Evolutionary conservation across 495 filamentous ascomycete genomes (phyloP), one percentile per base, ranked within the genome.

Genomic region (Talaromyces stipitatus): DNA sequence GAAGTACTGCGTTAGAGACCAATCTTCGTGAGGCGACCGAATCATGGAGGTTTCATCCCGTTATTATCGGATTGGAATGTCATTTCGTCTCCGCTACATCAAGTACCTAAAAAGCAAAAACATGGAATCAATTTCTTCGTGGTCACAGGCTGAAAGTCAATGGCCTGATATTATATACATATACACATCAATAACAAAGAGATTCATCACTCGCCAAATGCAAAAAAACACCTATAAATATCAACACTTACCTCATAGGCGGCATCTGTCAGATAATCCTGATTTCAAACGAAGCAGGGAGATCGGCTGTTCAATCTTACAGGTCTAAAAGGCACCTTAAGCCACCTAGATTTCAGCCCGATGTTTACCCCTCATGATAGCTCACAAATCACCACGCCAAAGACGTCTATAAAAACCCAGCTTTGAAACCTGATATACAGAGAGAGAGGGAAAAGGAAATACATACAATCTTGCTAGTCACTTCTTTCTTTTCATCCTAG

Each of bases 131-230:
- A n/a, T 52, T 24, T 16, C 48, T 16, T 64, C 77, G 4, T 95
- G 91, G 90, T 70, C 77, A 16, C 75, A 76, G 10, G 58, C 71
- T 18, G 82, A 89, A 30, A 85, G 80, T 20, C 60, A 63, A 33
- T 96, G 92, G 92, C 92, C 92, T 11, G 72, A 78, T 38, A 76
- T 82, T 50, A 76, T 90, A 5, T 89, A 85, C 59, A 69, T 94
- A n/a, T n/a, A 36, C 71, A 77, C n/a, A 65, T 95, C 51, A 95
- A 96, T 65, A 68, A 64, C 0, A 61, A 62, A 1, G 64, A 75
- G n/a, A 58, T 92, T 4, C 77, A 85, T 20, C 87, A 87, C 57
- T 58, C 75, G 1, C 84, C 89, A 41, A 82, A 89, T 64, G 82
- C 83, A 0, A 92, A 89, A 63, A 88, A 95, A 62, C 90, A 2